Evolutionary conservation across 768 basidiomycete genomes (phyloP), one percentile per base, ranked within the genome.

Genomic region (Mycena epipterygia): DNA sequence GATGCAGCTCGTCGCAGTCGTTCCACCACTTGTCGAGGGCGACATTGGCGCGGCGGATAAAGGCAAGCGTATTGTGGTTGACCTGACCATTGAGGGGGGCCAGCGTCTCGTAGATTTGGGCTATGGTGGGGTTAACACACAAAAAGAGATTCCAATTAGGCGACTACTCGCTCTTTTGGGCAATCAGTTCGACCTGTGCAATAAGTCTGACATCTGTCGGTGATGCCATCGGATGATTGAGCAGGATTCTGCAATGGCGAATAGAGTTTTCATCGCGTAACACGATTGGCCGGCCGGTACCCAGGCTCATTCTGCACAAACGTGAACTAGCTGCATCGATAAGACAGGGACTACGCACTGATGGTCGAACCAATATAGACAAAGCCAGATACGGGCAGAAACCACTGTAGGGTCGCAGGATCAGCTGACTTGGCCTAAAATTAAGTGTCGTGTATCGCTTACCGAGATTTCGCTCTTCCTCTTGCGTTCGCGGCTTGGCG

Each of bases 281-380:
- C 39, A 98, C 90, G 65, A 97, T 91, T 8, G 96, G 96, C 41
- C 96, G 89, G 55, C 96, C 96, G 8, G 94, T 97, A 5, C 95
- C 95, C 68, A 98, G 84, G 79, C 94, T 95, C 91, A 96, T 94
- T 80, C 94, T 95, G 67, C 35, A 56, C 21, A 52, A 68, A 53
- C 55, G 70, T 55, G 37, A 68, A 29, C 62, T 60, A 73, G 23
- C 49, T 56, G 55, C 30, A 30, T 42, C 39, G 52, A 52, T 32
- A 62, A 30, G 16, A n/a, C 23, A 37, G 63, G 49, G 27, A 62
- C 63, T 33, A 85, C 92, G 71, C 75, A 95, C 95, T 96, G 94
- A 82, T 96, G 96, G 83, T 97, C 96, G 76, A 97, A 95, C 94
- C 95, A 95, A 79, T 97, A 97, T 48, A 97, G 87, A 78, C 95